Conservation (phyloP, 352 stramenopile genomes). For the Globisporangium irregulare region DNA sequence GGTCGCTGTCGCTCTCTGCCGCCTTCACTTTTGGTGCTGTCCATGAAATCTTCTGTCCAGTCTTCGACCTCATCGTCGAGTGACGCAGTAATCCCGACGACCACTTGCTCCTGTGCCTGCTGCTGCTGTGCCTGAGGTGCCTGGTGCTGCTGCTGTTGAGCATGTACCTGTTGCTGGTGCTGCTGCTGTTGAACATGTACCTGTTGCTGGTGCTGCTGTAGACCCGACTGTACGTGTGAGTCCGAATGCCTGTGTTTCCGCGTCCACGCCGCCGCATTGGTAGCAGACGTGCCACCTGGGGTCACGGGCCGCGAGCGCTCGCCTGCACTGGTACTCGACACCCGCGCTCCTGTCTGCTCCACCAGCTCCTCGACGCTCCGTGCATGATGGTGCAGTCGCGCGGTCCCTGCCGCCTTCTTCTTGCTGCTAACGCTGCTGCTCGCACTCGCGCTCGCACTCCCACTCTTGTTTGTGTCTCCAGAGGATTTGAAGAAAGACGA, state of each 20-base stretch:
- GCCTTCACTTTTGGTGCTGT: slow-evolving; percentile 14
- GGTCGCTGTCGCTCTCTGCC: background rate
- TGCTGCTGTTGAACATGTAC: slow-evolving; percentile 20
- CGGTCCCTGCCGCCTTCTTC: background rate
- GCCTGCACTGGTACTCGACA: slow-evolving; percentile 9
- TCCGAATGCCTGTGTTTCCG: slow-evolving; percentile 17
- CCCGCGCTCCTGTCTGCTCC: slow-evolving; percentile 3
- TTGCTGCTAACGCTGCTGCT: slow-evolving; percentile 4
- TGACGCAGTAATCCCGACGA: slow-evolving; percentile 67
- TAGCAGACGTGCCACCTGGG: background rate
- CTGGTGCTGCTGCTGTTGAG: slow-evolving; percentile 18
- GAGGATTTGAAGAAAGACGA: slow-evolving; percentile 8
- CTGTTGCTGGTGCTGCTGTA: slow-evolving; percentile 24
- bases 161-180: background rate
- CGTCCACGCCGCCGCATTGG: slow-evolving; percentile 4
- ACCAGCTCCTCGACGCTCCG: slow-evolving; percentile 3
- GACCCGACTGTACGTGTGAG: slow-evolving; percentile 14
- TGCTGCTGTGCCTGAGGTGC: slow-evolving; percentile 1
- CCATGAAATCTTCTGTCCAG: slow-evolving; percentile 66
- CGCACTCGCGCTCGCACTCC: background rate
- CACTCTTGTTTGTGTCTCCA: background rate
- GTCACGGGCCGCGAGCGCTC: slow-evolving; percentile 9
- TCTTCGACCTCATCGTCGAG: slow-evolving; percentile 72
- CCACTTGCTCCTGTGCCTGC: slow-evolving; percentile 46
- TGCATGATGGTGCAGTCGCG: slow-evolving; percentile 3